Conservation (phyloP, 2,329 filamentous ascomycete species). For the Aspergillus proliferans region DNA sequence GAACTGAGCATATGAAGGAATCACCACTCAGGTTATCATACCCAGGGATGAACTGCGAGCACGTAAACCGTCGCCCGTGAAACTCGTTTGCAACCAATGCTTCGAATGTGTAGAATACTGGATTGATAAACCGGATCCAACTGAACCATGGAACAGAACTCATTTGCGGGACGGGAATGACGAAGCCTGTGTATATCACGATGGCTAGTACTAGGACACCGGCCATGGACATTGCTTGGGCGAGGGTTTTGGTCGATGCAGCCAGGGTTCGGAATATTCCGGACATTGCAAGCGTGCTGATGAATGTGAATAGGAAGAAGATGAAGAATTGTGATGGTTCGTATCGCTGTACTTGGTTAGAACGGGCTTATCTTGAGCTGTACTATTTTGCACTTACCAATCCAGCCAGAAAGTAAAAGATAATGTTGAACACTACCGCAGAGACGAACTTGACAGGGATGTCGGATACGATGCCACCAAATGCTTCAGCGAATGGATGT, state of each 20-base stretch:
- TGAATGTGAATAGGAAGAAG: conserved; percentile 56
- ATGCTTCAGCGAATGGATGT: conserved; percentile 79
- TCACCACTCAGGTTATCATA: conserved; percentile 42
- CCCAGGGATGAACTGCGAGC: conserved; percentile 42
- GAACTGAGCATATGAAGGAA: conserved; percentile 49
- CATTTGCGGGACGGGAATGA: conserved; percentile 54
- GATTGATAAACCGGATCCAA: conserved; percentile 63
- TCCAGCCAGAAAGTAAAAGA: conserved; percentile 82
- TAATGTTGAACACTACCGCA: conserved; percentile 68
- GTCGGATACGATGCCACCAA: conserved; percentile 78
- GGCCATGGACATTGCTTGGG: conserved; percentile 56
- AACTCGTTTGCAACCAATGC: conserved; percentile 54
- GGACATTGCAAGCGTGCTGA: conserved; percentile 53
- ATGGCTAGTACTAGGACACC: conserved; percentile 50
- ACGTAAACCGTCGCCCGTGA: conserved; percentile 51
- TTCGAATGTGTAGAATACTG: conserved; percentile 61
- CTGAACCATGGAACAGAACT: conserved; percentile 53
- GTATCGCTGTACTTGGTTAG: conserved; percentile 21
- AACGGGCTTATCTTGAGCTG: background rate
- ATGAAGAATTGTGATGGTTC: conserved; percentile 53
- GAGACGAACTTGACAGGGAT: conserved; percentile 76
- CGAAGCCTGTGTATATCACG: conserved; percentile 63
- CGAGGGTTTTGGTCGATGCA: conserved; percentile 53
- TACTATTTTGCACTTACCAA: conserved; percentile 36
- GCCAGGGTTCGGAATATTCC: conserved; percentile 56